These are phyloP conservation scores for Wickerhamiella dianesei DNA, from an alignment of 805 yeast species.

Conservation along the genomic window DNA sequence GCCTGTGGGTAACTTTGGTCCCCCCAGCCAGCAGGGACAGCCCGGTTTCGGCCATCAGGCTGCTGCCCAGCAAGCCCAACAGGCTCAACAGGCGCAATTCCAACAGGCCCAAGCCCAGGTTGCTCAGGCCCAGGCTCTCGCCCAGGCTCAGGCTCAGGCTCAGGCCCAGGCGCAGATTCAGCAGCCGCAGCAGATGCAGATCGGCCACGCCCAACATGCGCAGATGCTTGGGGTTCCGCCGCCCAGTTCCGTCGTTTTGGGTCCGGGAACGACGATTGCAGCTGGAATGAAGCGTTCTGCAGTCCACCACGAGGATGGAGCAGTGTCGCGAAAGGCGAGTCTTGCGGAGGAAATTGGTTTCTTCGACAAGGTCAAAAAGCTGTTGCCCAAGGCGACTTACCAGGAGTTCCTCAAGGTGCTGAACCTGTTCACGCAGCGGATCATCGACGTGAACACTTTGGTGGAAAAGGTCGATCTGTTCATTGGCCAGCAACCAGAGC, in stretches of 20 bases:
- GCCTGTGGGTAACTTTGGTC: slow-evolving; percentile 80
- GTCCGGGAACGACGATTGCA: neutral
- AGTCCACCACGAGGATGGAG: neutral
- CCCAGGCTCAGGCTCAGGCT: slow-evolving; percentile 1
- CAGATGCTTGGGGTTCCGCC: neutral
- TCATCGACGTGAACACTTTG: slow-evolving; percentile 68
- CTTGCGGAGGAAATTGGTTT: slow-evolving; percentile 76
- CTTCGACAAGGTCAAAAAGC: slow-evolving; percentile 83
- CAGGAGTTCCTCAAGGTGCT: slow-evolving; percentile 83
- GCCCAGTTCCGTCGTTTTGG: neutral
- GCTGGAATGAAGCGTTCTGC: neutral
- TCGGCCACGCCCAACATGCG: neutral
- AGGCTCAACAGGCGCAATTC: neutral
- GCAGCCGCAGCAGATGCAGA: slow-evolving; percentile 2
- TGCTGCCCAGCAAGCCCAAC: too few relatives aligned
- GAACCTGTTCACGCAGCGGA: slow-evolving; percentile 78
- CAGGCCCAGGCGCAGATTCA: slow-evolving; percentile 1
- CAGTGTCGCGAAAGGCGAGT: slow-evolving; percentile 9
- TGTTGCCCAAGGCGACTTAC: slow-evolving; percentile 76
- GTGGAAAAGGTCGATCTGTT: slow-evolving; percentile 77
- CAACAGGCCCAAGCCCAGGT: neutral
- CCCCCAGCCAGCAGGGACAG: slow-evolving; percentile 24
- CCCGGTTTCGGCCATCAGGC: neutral
- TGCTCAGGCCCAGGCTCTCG: neutral
- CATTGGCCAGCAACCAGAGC: slow-evolving; percentile 65